Evolutionary conservation across 805 yeast species (phyloP), one percentile per base, ranked within the genome.

Genomic region (Candida yuanshanica): DNA sequence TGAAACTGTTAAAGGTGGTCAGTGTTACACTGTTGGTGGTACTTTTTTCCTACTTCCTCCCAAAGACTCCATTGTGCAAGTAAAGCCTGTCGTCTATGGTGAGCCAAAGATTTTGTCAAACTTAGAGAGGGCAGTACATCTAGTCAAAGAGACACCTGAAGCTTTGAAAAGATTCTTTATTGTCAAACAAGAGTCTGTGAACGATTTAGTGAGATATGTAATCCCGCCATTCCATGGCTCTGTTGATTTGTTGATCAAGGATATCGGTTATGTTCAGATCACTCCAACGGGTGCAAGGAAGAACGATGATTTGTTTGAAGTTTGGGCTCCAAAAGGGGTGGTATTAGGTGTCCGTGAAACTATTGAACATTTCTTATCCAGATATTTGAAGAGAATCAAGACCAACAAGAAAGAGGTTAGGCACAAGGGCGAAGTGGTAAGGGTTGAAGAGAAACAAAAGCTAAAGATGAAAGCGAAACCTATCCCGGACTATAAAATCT

Each of bases 141-240:
- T 60, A 2, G 59, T 62, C 12, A 39, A 48, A 14, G 35, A 14
- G n/a, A 53, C 50, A 31, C 58, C 58, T 2, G 51, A 47, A 9
- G 62, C 65, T 2, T 33, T 63, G 27, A 50, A 51, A 38, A 46
- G 52, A 8, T 48, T 51, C 39, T 41, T 43, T 20, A 51, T 42
- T 62, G 65, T 55, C 44, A 66, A 34, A 24, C 60, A 39, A 22
- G 48, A 31, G 41, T 66, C 68, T 23, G 53, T 51, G 29, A 49
- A 56, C 1, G 54, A 63, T 2, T 52, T 69, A 47, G 60, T 55
- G 1, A 62, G 77, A 43, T 80, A 70, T 46, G 65, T 74, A 2
- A 66, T 84, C 4, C 91, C 93, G 0, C 85, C 87, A n/a, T 83
- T 83, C 50, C 65, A 61, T 44, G 91, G 91, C 0, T 56, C 74